Base-by-base conservation (phyloP, 73 alveolate genomes). In the Stentor roeselii region DNA sequence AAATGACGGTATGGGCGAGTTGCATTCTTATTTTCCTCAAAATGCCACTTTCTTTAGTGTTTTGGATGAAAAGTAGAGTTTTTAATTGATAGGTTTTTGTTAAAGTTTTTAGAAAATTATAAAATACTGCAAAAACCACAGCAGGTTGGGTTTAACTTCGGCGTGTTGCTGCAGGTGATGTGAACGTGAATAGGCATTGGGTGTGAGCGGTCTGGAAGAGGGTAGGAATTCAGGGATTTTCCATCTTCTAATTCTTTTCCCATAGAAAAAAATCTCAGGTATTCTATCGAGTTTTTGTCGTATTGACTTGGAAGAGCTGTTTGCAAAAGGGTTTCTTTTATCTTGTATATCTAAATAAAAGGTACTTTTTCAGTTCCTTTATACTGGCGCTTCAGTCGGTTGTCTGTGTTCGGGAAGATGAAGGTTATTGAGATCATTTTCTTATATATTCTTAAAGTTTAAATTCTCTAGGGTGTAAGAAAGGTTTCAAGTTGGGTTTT, bases 121-220 rank as follows among this genome's bases (percentile, higher is more conserved):
- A 50, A 21, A 11, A 50, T 50, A 50, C 21, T 11, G 67, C 67
- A 50, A 6, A 50, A 50, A 50, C 21, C 67, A 50, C 67, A 50
- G 21, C 67, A 50, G 30, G 21, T 50, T 11, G 67, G 67, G 21
- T 6, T 50, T 11, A 50, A 6, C 21, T 21, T 50, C 21, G 67
- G 30, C 6, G 67, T 50, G 6, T 50, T 6, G 6, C 6, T 6
- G 21, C 21, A 50, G 6, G 34, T 30, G 14, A 67, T 30, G 34
- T 67, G 80, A 67, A 67, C 80, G 34, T 67, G 80, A 27, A 67
- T 67, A 67, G 80, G 80, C 37, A 67, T 67, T 27, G 80, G 80
- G 2, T 21, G 41, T 21, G n/a, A 21, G 11, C 42, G 2, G 37
- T 67, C 80, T 27, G 80, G 80, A 36, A 67, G 41, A 21, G 80